Evolutionary conservation across 768 basidiomycete genomes (phyloP).

Genomic region (Coprinopsis strossmayeri): DNA sequence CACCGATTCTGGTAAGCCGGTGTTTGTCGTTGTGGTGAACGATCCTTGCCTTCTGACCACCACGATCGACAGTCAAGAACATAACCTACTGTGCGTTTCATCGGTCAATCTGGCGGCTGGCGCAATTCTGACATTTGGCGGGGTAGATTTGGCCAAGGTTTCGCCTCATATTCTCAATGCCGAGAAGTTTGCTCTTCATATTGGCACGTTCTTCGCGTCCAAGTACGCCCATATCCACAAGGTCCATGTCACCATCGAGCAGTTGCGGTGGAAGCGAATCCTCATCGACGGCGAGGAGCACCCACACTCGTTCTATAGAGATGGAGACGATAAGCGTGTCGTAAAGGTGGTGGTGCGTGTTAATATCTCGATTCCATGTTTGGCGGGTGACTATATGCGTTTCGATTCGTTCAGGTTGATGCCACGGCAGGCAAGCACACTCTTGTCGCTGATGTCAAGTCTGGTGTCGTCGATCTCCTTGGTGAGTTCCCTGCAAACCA

Average conservation of each 20-base stretch:
- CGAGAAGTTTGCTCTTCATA: conserved; percentile 82
- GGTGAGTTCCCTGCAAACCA: conserved; percentile 36
- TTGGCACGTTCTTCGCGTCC: conserved; percentile 76
- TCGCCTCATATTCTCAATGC: conserved; percentile 83
- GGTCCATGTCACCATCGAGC: conserved; percentile 64
- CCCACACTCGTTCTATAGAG: conserved; percentile 76
- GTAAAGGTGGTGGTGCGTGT: conserved; percentile 49
- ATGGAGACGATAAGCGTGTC: conserved; percentile 85
- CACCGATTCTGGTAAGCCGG: conserved; percentile 77
- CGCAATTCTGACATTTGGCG: not conserved
- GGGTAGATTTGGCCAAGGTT: conserved; percentile 73
- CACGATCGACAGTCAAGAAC: conserved; percentile 48
- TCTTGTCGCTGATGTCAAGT: conserved; percentile 52
- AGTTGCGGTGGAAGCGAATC: conserved; percentile 83
- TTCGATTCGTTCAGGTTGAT: conserved; percentile 44
- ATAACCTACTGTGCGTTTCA: conserved; percentile 49
- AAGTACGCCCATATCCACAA: conserved; percentile 74
- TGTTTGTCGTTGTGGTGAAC: conserved; percentile 8
- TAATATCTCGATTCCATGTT: conserved; percentile 10
- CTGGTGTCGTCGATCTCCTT: conserved; percentile 75
- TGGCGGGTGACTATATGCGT: not conserved
- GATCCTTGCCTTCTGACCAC: conserved; percentile 4
- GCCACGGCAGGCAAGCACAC: conserved; percentile 56
- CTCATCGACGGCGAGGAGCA: conserved; percentile 47
- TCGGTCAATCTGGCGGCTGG: not conserved